Base-by-base conservation (phyloP, 179 eudicot species). In the Heliamphora pulchella region DNA sequence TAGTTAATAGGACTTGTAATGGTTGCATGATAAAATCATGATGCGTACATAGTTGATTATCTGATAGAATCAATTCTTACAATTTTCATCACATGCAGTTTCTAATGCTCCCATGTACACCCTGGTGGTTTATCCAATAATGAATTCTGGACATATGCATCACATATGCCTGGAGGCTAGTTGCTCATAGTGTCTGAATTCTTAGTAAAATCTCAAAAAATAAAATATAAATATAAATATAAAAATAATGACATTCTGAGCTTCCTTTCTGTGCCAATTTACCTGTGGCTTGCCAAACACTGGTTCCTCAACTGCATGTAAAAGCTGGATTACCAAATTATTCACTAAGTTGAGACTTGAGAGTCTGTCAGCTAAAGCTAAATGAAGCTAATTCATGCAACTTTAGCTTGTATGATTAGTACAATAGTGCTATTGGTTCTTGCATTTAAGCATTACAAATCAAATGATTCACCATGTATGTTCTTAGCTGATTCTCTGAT, bases 261-360 rank as follows among this genome's bases (percentile, higher is more conserved):
- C 31, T 31, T 31, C 31, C 31, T 31, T 31, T 31, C 31, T 31
- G 31, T 31, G 31, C 31, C 31, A 31, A 31, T 31, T 31, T 31
- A 31, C 31, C 31, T 31, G 31, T 31, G 31, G 31, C 55, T 46
- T 48, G 39, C 48, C 77, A 55, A 74, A 74, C 8, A 39, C 51
- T 7, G 31, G 17, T 43, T 76, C 4, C 43, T 20, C 55, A n/a
- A 61, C 61, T 41, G 44, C 3, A 62, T 13, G 2, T 14, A 2
- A 9, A 72, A 46, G 31, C 78, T 75, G 63, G 8, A 72, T 18
- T 71, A 46, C 22, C 18, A 71, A 71, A 14, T 44, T 71, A 50
- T 48, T 71, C 3, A n/a, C 74, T 47, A 50, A 5, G 8, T 54
- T 31, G 31, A 31, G 31, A 31, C 31, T 31, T 31, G 31, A 31